A percentile compares a stretch with the other conserved stretches of the same genome.
phyloP scores from a whole-genome alignment of 1,284 basidiomycete genomes.

The Entoloma clypeatum region DNA sequence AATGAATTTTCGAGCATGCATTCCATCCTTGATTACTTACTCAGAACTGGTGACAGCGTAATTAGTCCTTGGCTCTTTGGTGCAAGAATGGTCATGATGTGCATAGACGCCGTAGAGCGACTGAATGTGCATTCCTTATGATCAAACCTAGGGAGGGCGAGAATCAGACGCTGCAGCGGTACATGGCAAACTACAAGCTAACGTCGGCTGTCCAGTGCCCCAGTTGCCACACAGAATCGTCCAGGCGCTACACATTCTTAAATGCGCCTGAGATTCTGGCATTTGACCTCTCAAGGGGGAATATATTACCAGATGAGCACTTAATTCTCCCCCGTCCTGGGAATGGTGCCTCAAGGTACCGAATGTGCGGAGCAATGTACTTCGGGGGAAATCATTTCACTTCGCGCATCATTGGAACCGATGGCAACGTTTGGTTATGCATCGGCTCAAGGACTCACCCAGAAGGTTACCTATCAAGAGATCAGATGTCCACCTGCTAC shows the following conservation, averaged over 20 bases:
- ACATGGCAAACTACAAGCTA: neutral
- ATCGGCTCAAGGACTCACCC: too few relatives aligned
- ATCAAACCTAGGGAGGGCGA: neutral
- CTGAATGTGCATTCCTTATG: neutral
- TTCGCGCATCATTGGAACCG: too few relatives aligned
- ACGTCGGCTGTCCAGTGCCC: neutral
- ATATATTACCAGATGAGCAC: too few relatives aligned
- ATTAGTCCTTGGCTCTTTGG: neutral
- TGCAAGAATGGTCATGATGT: neutral
- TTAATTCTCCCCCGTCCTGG: too few relatives aligned
- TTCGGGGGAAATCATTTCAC: too few relatives aligned
- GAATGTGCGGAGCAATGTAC: too few relatives aligned
- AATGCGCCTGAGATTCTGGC: constrained; percentile 7
- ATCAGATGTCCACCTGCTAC: too few relatives aligned
- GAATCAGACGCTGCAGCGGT: neutral
- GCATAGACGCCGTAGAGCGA: neutral
- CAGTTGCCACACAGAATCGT: neutral
- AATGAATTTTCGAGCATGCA: constrained; percentile 8
- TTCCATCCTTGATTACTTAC: constrained; percentile 2
- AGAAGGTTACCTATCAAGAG: too few relatives aligned
- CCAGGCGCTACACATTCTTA: constrained; percentile 2
- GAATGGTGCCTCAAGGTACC: too few relatives aligned
- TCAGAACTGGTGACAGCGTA: neutral
- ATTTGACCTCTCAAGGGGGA: constrained; percentile 9
- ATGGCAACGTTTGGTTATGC: too few relatives aligned